Evolutionary conservation across 345 rosid species (phyloP), one percentile per base, ranked within the genome.

Genomic region (Salix arbutifolia): DNA sequence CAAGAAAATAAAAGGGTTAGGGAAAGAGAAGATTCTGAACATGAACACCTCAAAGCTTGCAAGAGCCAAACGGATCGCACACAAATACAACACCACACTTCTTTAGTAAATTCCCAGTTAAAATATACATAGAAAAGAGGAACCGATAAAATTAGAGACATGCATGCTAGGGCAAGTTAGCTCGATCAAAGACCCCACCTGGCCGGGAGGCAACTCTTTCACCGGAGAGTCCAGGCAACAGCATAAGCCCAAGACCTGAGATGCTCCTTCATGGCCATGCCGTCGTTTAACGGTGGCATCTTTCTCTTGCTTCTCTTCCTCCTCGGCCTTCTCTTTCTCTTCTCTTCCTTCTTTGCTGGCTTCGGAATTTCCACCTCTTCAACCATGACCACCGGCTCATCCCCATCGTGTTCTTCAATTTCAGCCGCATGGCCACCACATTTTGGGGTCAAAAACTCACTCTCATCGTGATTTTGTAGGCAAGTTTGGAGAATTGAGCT

Each of bases 231-330:
- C 28, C 83, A 76, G 38, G 94, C 91, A 5, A 88, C 94, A 19
- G 89, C 90, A 58, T 83, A 68, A 69, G 91, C 91, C 94, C 91
- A 88, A 13, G 86, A 85, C 76, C 81, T 88, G 77, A 90, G 89
- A 30, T 87, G 90, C 75, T 86, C 80, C 73, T 87, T 88, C 94
- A 90, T 90, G 83, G 90, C 91, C 73, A 83, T 33, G 12, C 86
- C 85, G 56, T 90, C 90, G 69, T 85, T 69, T 33, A 86, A 70
- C 26, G 93, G 83, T 3, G 90, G 93, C 86, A 88, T 86, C 53
- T 52, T 76, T 76, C 79, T 76, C 44, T 64, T 79, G 52, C 66
- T 77, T 65, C 67, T 72, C 68, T 40, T 71, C 46, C n/a, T 83
- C 33, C 79, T 77, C 19, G 64, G 79, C 33, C 81, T 73, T 1